Percentiles rank a stretch among this genome's conserved stretches.
Conservation (phyloP, 2,329 filamentous ascomycete species). For the Trichoderma sp. region DNA sequence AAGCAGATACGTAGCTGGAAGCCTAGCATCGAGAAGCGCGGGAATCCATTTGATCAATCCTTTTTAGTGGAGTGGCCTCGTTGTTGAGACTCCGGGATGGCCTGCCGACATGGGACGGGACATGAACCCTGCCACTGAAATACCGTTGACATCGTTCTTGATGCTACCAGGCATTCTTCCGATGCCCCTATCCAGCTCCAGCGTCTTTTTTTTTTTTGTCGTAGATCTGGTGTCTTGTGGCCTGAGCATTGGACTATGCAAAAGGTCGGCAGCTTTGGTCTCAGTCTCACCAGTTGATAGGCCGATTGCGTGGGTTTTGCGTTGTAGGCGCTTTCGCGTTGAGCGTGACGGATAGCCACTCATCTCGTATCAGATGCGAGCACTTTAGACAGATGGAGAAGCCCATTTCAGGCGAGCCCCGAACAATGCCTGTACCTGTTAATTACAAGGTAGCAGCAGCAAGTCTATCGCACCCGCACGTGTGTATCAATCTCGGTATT, state of each 20-base stretch:
- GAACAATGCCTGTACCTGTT: neutral
- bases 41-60: neutral
- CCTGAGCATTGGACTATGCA: neutral
- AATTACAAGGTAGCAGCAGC: neutral
- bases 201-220: neutral
- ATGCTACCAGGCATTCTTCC: neutral
- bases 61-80: neutral
- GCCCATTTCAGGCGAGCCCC: neutral
- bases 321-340: neutral
- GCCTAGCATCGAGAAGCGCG: neutral
- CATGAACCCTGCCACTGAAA: neutral
- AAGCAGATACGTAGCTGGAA: neutral
- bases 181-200: neutral
- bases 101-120: neutral
- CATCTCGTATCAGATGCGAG: neutral
- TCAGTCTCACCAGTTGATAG: neutral
- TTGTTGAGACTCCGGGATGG: neutral
- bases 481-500: slow-evolving; percentile 8
- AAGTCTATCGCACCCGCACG: neutral
- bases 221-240: slow-evolving; percentile 3
- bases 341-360: neutral
- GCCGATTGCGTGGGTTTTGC: neutral
- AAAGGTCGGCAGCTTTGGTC: neutral
- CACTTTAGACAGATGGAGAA: neutral
- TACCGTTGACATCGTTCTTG: neutral